Evolutionary conservation across 805 yeast genomes (phyloP), one percentile per base, ranked within the genome.

Genomic region (Schizosaccharomyces pombe): DNA sequence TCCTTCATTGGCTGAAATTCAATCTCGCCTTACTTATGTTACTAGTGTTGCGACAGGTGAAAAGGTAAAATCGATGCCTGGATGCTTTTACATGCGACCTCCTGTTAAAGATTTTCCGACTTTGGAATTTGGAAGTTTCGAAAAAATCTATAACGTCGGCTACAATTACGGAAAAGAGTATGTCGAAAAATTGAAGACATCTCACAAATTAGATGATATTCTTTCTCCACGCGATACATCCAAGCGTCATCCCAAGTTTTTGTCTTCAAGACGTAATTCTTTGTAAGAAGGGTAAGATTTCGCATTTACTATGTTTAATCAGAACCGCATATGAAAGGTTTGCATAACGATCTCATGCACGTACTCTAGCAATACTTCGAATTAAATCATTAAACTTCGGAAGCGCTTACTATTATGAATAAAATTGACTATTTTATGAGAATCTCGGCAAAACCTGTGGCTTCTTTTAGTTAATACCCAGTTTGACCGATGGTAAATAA

Each of bases 1-100:
- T 4, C 98, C 98, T 3, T 83, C 82, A 55, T 79, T 91, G 83
- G 85, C 95, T 59, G 98, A 89, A 63, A 85, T 89, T 57, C 98
- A 89, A 68, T 75, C 85, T 70, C 72, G 97, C 56, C 70, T 89
- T 57, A 95, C 96, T 0, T 89, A 91, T 64, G 98, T 89, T 40
- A 84, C 95, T 0, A 84, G 95, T 54, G 98, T 89, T 1, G 83
- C 84, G 67, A 96, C 96, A 0, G 69, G 91, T 52, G 95, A 89
- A 61, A 72, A 75, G 56, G 96, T 95, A 1, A 91, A 89, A 63
- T 70, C 65, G 30, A 80, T 86, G 0, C 82, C 85, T 0, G 95
- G 95, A 0, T 89, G 91, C 11, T 70, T 83, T 5, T 89, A 89
- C 63, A 70, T 86, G 59, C 74, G 98, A 51, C 98, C 98, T 3